phyloP scores from a whole-genome alignment of 805 yeast genomes.

The Cyberlindnera amylophila region DNA sequence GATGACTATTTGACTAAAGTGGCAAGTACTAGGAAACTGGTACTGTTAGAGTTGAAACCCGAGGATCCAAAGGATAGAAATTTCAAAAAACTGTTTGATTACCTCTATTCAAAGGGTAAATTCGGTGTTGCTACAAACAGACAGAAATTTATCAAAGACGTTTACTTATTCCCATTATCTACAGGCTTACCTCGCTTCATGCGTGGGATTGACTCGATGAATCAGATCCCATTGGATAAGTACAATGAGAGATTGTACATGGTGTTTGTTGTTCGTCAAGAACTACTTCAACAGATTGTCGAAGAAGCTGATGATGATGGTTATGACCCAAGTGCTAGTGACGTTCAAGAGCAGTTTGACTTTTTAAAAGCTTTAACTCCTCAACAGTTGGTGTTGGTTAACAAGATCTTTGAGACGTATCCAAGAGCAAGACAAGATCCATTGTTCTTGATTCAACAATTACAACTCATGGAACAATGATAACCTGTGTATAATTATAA shows the following conservation, averaged over 20 bases:
- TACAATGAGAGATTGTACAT: conserved; percentile 14
- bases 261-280: conserved; percentile 23
- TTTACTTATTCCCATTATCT: conserved; percentile 37
- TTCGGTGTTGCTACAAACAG: conserved; percentile 44
- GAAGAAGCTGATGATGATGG: conserved; percentile 2
- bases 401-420: conserved; percentile 20
- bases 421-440: conserved; percentile 23
- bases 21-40: conserved; percentile 47
- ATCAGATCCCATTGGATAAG: no score
- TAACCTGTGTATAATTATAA: not conserved
- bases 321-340: conserved; percentile 2
- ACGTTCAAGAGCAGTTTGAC: conserved; percentile 12
- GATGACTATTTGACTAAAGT: conserved; percentile 51
- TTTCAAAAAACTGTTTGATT: conserved; percentile 27
- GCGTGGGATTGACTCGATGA: no score
- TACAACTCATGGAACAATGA: conserved; percentile 15
- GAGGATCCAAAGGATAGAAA: conserved; percentile 18
- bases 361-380: conserved; percentile 19
- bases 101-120: conserved; percentile 34
- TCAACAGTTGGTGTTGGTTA: conserved; percentile 18
- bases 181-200: conserved; percentile 21
- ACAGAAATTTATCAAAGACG: conserved; percentile 41
- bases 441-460: conserved; percentile 17
- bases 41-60: conserved; percentile 41
- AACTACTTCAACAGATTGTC: conserved; percentile 6